Evolutionary conservation across 2,329 filamentous ascomycete species (phyloP).

Genomic region (Dothistroma pini): DNA sequence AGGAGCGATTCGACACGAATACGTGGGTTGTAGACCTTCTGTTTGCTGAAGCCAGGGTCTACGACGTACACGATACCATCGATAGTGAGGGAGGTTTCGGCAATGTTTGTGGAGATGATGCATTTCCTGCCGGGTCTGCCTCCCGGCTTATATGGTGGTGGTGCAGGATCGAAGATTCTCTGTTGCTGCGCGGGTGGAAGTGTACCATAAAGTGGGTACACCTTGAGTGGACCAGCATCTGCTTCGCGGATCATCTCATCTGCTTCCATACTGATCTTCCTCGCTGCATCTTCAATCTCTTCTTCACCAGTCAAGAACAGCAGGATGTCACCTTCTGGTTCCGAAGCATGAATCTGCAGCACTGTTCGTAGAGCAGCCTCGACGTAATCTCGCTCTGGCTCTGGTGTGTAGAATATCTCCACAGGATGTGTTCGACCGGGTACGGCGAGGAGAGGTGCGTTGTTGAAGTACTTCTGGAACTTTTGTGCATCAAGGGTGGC

Average conservation of each 20-base stretch:
- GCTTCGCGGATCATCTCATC: constrained; percentile 91
- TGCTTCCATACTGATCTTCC: constrained; percentile 84
- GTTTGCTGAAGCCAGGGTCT: constrained; percentile 98
- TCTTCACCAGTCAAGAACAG: constrained; percentile 97
- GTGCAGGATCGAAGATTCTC: constrained; percentile 87
- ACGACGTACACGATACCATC: constrained; percentile 99
- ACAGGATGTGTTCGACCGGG: constrained; percentile 94
- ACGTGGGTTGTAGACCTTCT: constrained; percentile 97
- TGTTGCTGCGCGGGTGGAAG: constrained; percentile 82
- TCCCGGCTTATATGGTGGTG: constrained; percentile 65
- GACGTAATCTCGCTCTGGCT: constrained; percentile 94
- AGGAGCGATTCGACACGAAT: constrained; percentile 94
- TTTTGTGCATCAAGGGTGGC: constrained; percentile 96
- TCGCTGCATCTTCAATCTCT: constrained; percentile 93
- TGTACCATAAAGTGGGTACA: constrained; percentile 92
- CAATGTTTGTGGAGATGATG: constrained; percentile 96
- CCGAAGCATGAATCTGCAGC: constrained; percentile 90
- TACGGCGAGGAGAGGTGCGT: constrained; percentile 88
- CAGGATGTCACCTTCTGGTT: constrained; percentile 87
- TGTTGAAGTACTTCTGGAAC: constrained; percentile 95
- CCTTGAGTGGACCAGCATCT: constrained; percentile 80
- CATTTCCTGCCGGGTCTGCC: constrained; percentile 88
- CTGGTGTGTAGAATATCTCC: constrained; percentile 97
- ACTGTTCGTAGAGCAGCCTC: constrained; percentile 94
- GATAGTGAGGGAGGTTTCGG: constrained; percentile 94